Evolutionary conservation across 805 yeast species (phyloP).

Genomic region (Saccharomycopsis amapae): DNA sequence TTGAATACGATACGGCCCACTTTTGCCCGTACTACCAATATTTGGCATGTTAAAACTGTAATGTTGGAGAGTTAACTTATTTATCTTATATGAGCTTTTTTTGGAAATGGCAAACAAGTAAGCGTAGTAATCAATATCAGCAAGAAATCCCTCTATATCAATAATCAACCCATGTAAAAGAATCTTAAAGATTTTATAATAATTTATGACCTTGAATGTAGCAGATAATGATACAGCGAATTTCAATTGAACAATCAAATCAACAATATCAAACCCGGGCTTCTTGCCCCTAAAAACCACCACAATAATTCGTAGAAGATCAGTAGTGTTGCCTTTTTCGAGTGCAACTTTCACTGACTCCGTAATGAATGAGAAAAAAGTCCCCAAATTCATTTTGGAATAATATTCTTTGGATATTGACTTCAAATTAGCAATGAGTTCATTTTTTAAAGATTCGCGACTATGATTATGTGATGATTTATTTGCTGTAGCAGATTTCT

Average conservation of each 20-base stretch:
- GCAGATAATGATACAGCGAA: conserved; percentile 8
- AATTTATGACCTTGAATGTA: conserved; percentile 2
- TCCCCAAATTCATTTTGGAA: conserved; percentile 6
- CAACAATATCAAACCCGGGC: conserved; percentile 10
- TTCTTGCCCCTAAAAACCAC: conserved; percentile 10
- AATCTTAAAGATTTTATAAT: conserved; percentile 17
- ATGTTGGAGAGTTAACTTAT: background rate
- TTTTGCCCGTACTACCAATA: background rate
- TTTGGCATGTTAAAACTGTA: background rate
- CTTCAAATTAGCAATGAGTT: conserved; percentile 1
- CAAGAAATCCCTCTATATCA: conserved; percentile 17
- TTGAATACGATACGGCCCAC: too few species aligned
- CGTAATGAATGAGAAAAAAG: conserved; percentile 11
- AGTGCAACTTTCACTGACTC: conserved; percentile 12
- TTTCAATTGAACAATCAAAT: conserved; percentile 15
- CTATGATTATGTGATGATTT: too few species aligned
- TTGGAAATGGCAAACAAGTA: conserved; percentile 1
- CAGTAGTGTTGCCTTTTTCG: conserved; percentile 2
- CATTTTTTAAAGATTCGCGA: background rate
- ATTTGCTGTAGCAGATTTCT: too few species aligned
- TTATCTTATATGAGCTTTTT: background rate
- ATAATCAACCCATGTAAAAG: conserved; percentile 14
- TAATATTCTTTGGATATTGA: conserved; percentile 7
- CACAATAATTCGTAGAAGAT: conserved; percentile 13
- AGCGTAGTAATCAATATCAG: conserved; percentile 8